phyloP scores from a whole-genome alignment of 176 grass and related monocot genomes.

The Elymus sibiricus region DNA sequence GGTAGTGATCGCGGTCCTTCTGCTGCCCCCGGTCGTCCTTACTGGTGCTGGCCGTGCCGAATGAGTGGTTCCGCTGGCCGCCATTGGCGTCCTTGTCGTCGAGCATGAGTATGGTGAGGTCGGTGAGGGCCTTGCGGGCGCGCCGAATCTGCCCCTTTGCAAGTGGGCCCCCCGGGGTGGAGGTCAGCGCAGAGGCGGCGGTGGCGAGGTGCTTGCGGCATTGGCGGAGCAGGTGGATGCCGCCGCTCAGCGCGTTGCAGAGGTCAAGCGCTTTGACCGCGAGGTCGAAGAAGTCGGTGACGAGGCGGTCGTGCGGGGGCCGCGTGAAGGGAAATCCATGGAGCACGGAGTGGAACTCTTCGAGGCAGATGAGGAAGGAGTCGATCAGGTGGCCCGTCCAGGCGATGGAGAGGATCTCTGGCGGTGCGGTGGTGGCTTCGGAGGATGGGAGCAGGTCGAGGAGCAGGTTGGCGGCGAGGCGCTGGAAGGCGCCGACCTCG shows the following conservation, averaged over 20 bases:
- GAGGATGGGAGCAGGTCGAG: constrained; percentile 36
- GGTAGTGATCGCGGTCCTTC: too few species aligned
- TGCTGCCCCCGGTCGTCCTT: too few species aligned
- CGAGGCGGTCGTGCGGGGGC: constrained; percentile 57
- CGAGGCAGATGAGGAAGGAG: constrained; percentile 66
- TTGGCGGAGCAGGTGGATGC: constrained; percentile 61
- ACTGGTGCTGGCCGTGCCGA: too few species aligned
- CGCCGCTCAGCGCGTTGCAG: constrained; percentile 81
- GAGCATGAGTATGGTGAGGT: too few species aligned
- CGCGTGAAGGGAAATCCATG: constrained; percentile 14
- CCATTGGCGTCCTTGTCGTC: too few species aligned
- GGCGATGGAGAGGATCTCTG: constrained; percentile 52
- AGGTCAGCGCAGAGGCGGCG: constrained; percentile 36
- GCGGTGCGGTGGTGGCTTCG: background rate
- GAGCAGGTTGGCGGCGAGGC: constrained; percentile 36
- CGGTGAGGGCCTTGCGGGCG: constrained; percentile 77
- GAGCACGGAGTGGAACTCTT: constrained; percentile 75
- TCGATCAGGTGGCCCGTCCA: constrained; percentile 65
- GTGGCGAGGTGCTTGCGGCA: constrained; percentile 67
- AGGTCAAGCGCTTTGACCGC: constrained; percentile 82
- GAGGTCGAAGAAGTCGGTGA: constrained; percentile 81
- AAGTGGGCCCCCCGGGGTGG: background rate
- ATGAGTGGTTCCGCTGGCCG: too few species aligned
- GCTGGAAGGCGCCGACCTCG: constrained; percentile 62
- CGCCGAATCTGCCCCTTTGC: constrained; percentile 78